These are phyloP conservation scores for Rhizoclosmatium globosum DNA, from an alignment of 192 early-diverging fungal species.

Conservation along the genomic window DNA sequence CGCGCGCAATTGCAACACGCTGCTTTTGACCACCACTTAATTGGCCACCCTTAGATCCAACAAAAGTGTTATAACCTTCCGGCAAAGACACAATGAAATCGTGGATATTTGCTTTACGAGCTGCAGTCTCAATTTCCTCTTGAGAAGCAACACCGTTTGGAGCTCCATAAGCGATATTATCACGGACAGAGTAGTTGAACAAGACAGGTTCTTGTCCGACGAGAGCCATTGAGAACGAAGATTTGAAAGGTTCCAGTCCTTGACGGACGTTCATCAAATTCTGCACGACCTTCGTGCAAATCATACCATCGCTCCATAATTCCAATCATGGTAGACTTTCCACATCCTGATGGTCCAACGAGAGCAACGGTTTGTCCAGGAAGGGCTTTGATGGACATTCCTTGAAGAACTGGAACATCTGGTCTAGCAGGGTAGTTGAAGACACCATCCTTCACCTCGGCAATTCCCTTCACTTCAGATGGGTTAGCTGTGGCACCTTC, in stretches of 20 bases:
- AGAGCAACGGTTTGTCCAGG: slow-evolving; percentile 83
- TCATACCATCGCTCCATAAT: slow-evolving; percentile 83
- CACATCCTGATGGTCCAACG: slow-evolving; percentile 86
- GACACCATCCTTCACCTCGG: slow-evolving; percentile 59
- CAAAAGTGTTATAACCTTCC: slow-evolving; percentile 69
- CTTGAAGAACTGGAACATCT: slow-evolving; percentile 60
- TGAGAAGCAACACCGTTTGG: slow-evolving; percentile 61
- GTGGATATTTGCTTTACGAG: slow-evolving; percentile 76
- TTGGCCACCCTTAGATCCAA: slow-evolving; percentile 60
- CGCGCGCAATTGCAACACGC: slow-evolving; percentile 65
- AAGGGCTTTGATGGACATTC: slow-evolving; percentile 61
- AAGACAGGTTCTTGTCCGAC: slow-evolving; percentile 94
- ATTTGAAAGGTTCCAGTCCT: slow-evolving; percentile 68
- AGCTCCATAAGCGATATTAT: slow-evolving; percentile 82
- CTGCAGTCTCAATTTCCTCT: slow-evolving; percentile 72
- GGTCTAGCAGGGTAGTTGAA: slow-evolving; percentile 74
- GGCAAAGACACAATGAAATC: slow-evolving; percentile 67
- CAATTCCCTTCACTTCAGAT: slow-evolving; percentile 66
- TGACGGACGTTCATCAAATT: slow-evolving; percentile 68
- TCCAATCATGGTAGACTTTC: slow-evolving; percentile 70
- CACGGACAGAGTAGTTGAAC: slow-evolving; percentile 85
- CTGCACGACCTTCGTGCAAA: slow-evolving; percentile 61
- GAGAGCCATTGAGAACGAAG: slow-evolving; percentile 82
- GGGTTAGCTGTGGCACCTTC: slow-evolving; percentile 25
- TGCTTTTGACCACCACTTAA: slow-evolving; percentile 58